Evolutionary conservation across 768 basidiomycete species (phyloP), one percentile per base, ranked within the genome.

Genomic region (Tylopilus sp.): DNA sequence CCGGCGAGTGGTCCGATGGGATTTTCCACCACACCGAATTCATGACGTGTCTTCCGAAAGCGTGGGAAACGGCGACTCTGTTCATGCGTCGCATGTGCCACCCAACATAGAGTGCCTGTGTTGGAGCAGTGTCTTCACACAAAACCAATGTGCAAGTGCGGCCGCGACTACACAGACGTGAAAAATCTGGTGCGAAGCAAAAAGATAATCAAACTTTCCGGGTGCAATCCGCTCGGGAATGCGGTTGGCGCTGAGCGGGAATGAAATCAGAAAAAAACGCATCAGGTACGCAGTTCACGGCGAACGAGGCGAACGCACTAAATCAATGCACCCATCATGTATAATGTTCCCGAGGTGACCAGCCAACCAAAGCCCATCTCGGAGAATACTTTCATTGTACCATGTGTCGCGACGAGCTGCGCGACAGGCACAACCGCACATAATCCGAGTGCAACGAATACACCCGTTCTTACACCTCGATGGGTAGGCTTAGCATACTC

Each of bases 141-240:
- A 75, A 31, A 71, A 68, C 71, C 85, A 90, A 59, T 89, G 87
- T 11, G 81, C 74, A 59, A 86, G 68, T 31, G 85, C 87, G 11
- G 87, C 89, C 24, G 84, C 69, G 49, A 92, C 75, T 33, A 95
- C 92, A 62, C 80, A 84, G 55, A 85, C 68, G 65, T 95, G 94
- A 70, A 97, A 95, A 61, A 96, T 87, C 70, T 95, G 90, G 74
- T 96, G 93, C 19, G 88, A 92, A 0, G 88, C 80, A 50, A 85
- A 78, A 62, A 90, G 79, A 62, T 80, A 78, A 72, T 94, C 92
- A 71, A 93, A 93, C 57, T 71, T 80, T 33, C 92, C 91, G 6
- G 90, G 90, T 8, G 76, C 72, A 55, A 85, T 71, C 34, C 83
- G 76, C 63, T 95, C 92, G 40, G 92, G 92, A 50, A 92, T 78